A percentile compares a stretch with the other conserved stretches of the same genome.
These are phyloP conservation scores for Coemansia sp. DNA, from an alignment of 192 early-diverging fungal species.

Conservation along the genomic window DNA sequence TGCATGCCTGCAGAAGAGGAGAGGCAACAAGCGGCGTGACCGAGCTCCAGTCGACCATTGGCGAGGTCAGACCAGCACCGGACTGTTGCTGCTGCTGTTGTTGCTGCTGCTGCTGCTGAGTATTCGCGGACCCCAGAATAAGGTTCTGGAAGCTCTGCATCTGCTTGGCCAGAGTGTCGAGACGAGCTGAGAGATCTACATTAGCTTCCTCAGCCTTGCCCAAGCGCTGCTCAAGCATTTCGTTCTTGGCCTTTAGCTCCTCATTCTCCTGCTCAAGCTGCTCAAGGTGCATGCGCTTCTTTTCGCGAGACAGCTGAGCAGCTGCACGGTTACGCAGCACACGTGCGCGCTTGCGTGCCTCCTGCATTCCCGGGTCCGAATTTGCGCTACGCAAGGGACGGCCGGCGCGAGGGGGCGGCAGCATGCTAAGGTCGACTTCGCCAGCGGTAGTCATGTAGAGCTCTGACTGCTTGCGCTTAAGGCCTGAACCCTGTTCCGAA, in stretches of 20 bases:
- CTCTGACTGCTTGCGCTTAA: slow-evolving; percentile 46
- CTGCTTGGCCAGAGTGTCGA: slow-evolving; percentile 42
- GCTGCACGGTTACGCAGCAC: slow-evolving; percentile 90
- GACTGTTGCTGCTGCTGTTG: not conserved
- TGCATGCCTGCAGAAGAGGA: slow-evolving; percentile 14
- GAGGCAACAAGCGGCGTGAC: slow-evolving; percentile 34
- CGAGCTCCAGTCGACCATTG: slow-evolving; percentile 30
- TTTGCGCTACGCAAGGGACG: slow-evolving; percentile 34
- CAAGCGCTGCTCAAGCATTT: slow-evolving; percentile 42
- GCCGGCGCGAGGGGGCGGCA: slow-evolving; percentile 45
- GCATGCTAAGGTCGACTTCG: slow-evolving; percentile 40
- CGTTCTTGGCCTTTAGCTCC: slow-evolving; percentile 51
- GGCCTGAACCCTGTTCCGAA: slow-evolving; percentile 4
- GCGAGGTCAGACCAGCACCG: slow-evolving; percentile 6
- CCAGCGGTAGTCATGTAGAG: slow-evolving; percentile 16
- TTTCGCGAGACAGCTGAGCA: slow-evolving; percentile 80
- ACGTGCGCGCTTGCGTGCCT: slow-evolving; percentile 61
- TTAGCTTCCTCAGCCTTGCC: slow-evolving; percentile 38
- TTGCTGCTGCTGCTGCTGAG: slow-evolving; percentile 14
- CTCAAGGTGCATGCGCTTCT: slow-evolving; percentile 82
- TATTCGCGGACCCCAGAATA: slow-evolving; percentile 23
- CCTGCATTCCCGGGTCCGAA: slow-evolving; percentile 50
- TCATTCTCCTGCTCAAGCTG: slow-evolving; percentile 76
- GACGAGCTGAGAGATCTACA: slow-evolving; percentile 26
- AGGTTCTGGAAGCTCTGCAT: slow-evolving; percentile 42